phyloP scores from a whole-genome alignment of 192 early-diverging fungal genomes.

The Lobosporangium transversale region DNA sequence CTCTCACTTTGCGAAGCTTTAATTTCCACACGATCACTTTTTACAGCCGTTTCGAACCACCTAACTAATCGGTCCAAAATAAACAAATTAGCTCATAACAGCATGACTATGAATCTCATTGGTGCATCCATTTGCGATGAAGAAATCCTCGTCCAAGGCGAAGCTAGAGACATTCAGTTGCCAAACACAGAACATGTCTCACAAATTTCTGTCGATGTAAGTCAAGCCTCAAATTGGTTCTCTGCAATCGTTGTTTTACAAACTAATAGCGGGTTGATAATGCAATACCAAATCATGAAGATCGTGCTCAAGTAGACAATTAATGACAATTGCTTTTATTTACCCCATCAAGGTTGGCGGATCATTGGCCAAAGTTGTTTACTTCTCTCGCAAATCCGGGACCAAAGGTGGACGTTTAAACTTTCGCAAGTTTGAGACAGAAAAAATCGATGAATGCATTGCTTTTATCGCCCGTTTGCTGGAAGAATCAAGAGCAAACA shows the following conservation, averaged over 20 bases:
- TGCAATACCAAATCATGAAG: no score
- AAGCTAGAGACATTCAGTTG: conserved; percentile 83
- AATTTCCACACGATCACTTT: not conserved
- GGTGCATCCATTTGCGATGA: conserved; percentile 67
- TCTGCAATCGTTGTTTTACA: no score
- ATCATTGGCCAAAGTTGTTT: conserved; percentile 80
- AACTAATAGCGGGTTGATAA: no score
- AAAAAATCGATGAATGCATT: conserved; percentile 89
- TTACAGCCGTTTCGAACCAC: not conserved
- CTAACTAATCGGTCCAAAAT: not conserved
- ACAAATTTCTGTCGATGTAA: conserved; percentile 92
- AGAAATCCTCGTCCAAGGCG: conserved; percentile 52
- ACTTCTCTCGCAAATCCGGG: conserved; percentile 61
- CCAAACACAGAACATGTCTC: conserved; percentile 85
- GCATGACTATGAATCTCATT: conserved; percentile 60
- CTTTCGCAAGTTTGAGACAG: conserved; percentile 95
- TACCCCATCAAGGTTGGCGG: conserved; percentile 86
- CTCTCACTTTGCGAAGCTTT: not conserved
- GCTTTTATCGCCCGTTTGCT: conserved; percentile 81
- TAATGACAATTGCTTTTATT: no score
- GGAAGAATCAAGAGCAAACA: conserved; percentile 41
- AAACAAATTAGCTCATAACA: not conserved
- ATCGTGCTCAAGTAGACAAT: no score
- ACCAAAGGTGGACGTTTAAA: conserved; percentile 87
- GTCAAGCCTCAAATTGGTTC: no score